Evolutionary conservation across 2,329 filamentous ascomycete genomes (phyloP), one percentile per base, ranked within the genome.

Genomic region (Emmonsiellopsis sp.): DNA sequence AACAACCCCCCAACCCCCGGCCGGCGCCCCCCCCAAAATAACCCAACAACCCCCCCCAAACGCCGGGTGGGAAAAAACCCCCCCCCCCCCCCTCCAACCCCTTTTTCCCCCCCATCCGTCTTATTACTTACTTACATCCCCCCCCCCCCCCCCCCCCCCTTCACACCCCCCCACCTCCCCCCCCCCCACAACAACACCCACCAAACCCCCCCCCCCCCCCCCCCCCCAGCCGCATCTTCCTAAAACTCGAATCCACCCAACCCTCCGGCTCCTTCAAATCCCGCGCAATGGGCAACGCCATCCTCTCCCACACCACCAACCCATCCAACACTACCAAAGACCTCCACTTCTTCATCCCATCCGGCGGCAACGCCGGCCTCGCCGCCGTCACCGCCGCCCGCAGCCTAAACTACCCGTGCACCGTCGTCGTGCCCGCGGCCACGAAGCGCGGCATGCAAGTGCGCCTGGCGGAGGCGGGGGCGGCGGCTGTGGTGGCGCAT

Each of bases 221-320:
- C 11, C 20, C 20, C 20, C 20, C 20, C 20, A 26, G 86, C 74
- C 84, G 86, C 73, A 82, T 94, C 68, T 88, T 87, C 69, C 82
- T 94, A 63, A 94, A 94, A 70, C 81, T 93, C 57, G 89, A 94
- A 63, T 88, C 87, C 66, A 80, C 90, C 52, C 89, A 95, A 65
- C 89, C 89, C 4, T 86, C 85, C 20, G 87, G 87, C 58, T 91
- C 87, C 40, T 95, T 94, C 81, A 93, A 94, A 70, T 91, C 87
- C 46, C 79, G 70, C 59, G 87, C 86, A 32, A 81, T 92, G 57
- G 87, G 87, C 49, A 81, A 87, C 68, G 79, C 87, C 65, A 84
- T 89, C 66, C 76, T 83, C 51, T 73, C 76, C 2, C 67, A 73
- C 60, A 67, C 76, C 54, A 62, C 72, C 53, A 68, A 71, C 45